Evolutionary conservation across 106 monocot species (phyloP), one percentile per base, ranked within the genome.

Genomic region (Vanilla planifolia): DNA sequence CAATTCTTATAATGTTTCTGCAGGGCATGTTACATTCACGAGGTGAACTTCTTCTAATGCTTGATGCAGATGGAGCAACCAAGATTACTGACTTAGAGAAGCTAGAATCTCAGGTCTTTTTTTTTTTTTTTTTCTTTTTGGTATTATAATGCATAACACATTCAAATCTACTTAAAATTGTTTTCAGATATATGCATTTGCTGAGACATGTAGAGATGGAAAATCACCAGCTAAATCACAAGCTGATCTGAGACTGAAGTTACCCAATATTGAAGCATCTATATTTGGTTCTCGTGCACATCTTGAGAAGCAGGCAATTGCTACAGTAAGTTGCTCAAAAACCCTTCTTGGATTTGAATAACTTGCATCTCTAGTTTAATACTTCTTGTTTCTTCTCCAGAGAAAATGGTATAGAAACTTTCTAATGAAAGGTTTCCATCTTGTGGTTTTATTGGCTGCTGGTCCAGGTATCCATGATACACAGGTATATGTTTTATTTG

Each of bases 51-150:
- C 77, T 98, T 44, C 66, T 98, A 22, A 98, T 98, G 98, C 92
- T 98, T 75, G 98, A 98, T 73, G 98, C 98, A 75, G 98, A 98
- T 80, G 98, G 98, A 9, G 98, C 98, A 64, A 98, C 92, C 26
- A 92, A 91, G 64, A 67, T 98, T 21, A 92, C 92, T 48, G 98
- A 92, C 63, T 44, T 98, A 8, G 88, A 92, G 73, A 98, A 88
- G 64, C 92, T 98, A 67, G 98, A 98, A 82, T 68, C 67, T 26
- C 77, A 92, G 98, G 98, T 92, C 8, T 63, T 68, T n/a, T n/a
- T n/a, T n/a, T n/a, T n/a, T n/a, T n/a, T n/a, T n/a, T n/a, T n/a
- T n/a, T n/a, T n/a, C n/a, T n/a, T n/a, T n/a, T n/a, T 11, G 3
- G 10, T 61, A 16, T 61, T 25, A 0, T 4, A n/a, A 37, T 36